Base-by-base conservation (phyloP, 1,284 basidiomycete species). In the Cutaneotrichosporon dermatis region DNA sequence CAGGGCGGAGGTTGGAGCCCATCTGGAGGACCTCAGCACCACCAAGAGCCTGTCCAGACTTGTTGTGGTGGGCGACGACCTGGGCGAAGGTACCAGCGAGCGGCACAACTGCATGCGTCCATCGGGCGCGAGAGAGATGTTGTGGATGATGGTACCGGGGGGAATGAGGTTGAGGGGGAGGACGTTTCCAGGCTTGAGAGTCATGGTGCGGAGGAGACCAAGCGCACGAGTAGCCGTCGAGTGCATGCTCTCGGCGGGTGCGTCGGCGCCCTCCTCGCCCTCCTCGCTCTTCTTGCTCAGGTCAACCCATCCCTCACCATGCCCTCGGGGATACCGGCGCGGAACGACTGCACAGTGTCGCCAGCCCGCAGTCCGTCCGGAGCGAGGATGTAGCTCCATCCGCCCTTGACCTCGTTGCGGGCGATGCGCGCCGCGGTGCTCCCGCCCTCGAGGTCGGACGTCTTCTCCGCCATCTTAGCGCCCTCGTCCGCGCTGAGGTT, bases 91-190 rank as follows among this genome's bases (percentile, higher is more conserved):
- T 85, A 7, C 95, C 95, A 0, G 96, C 4, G 91, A 87, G 46
- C 95, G 88, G 11, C 93, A 89, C 53, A 98, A 86, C 60, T 88
- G 84, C 51, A 86, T 91, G 15, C 86, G 87, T 4, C 92, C 92
- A 5, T 84, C 78, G 0, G 90, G 88, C 50, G 84, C 80, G 56
- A 97, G 84, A 0, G 89, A 82, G 64, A 99, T 83, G 71, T 86
- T 89, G 82, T 98, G 93, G 61, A 98, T 86, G 69, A 88, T 84
- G 6, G 93, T 96, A 13, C 94, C 93, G 36, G 90, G 85, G 0
- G 95, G 95, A 66, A 98, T 92, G 63, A 97, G 85, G 55, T 87
- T 86, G 55, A 99, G 81, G 0, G 92, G 94, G 12, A 99, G 85
- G 54, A 95, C 92, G 72, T 99, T 98, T 48, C 95, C 95, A 0